These are phyloP conservation scores for barrel medic (Medicago truncatula) DNA, from an alignment of 306 rosid genomes.

Conservation along the genomic window MtrunA17r5.0-ANR NC_053046.1:8011001-8011500, in stretches of 20 bases:
- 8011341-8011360: neutral
- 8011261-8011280: neutral
- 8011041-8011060: neutral
- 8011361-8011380: neutral
- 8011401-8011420: neutral
- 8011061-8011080: neutral
- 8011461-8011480: neutral
- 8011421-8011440: neutral
- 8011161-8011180: neutral
- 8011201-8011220: neutral
- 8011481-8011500: neutral
- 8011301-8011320: slow-evolving; percentile 1
- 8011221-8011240: slow-evolving; percentile 20
- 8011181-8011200: neutral
- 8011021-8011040: no score
- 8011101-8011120: neutral
- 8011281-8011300: neutral
- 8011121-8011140: neutral
- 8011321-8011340: neutral
- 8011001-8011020: no score
- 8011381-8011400: neutral
- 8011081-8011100: neutral
- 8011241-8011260: neutral
- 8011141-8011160: neutral
- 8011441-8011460: neutral